Evolutionary conservation across 208 protist species (phyloP).

Genomic region (Acanthamoeba culbertsoni): DNA sequence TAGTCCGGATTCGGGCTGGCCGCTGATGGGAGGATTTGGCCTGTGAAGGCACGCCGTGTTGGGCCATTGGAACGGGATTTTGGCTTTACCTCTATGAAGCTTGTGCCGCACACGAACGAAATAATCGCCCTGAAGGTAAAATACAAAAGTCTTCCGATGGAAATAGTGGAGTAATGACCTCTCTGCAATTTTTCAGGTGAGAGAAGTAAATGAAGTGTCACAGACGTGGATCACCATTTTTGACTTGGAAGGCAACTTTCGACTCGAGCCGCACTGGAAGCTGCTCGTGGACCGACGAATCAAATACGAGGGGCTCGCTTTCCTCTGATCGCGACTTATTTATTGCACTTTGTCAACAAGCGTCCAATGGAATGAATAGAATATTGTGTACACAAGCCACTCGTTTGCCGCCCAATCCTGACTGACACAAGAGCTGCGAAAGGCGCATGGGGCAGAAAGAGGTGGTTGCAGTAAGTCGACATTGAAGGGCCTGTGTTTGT

Average conservation of each 20-base stretch:
- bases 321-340: background rate
- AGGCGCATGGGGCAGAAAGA: too few species aligned
- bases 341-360: too few species aligned
- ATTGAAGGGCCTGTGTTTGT: too few species aligned
- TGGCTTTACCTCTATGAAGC: slow-evolving; percentile 57
- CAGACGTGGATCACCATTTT: slow-evolving; percentile 57
- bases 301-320: slow-evolving; percentile 46
- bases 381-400: too few species aligned
- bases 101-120: slow-evolving; percentile 47
- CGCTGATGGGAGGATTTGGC: background rate
- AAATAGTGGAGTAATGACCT: background rate
- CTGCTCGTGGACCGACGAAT: slow-evolving; percentile 8
- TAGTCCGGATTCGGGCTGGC: background rate
- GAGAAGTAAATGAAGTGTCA: background rate
- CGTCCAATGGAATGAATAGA: too few species aligned
- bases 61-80: background rate
- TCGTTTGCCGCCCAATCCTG: too few species aligned
- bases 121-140: slow-evolving; percentile 48
- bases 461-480: too few species aligned
- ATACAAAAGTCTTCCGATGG: too few species aligned
- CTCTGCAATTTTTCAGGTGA: background rate
- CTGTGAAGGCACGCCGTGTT: background rate
- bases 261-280: slow-evolving; percentile 37
- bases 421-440: too few species aligned
- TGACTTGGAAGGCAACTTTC: slow-evolving; percentile 52